Evolutionary conservation across 1,284 basidiomycete species (phyloP), one percentile per base, ranked within the genome.

Genomic region (Meripilus lineatus): DNA sequence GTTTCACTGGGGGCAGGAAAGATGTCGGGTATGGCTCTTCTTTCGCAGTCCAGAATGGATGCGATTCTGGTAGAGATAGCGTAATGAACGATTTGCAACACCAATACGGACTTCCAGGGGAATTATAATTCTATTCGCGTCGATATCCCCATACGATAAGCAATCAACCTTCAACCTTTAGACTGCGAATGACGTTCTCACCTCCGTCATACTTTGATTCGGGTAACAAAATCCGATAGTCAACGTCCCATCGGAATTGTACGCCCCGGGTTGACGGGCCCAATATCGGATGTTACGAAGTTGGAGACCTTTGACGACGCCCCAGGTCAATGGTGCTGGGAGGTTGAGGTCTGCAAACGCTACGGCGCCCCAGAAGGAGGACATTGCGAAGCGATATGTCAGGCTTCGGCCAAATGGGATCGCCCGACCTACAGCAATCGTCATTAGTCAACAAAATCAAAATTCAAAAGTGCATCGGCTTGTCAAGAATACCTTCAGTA

Each of bases 61-160:
- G 84, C 1, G 70, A 65, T 14, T 74, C 68, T 0, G 81, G 73
- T 2, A 86, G 70, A 2, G 81, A 69, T n/a, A 89, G 74, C 4
- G 80, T 66, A 32, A 83, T 70, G 62, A 89, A 89, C 1, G 84
- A 80, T 56, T 89, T 87, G 69, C 82, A 88, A 56, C 79, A 84
- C 86, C 86, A 89, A 63, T 89, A 90, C 1, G 83, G 81, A n/a
- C 83, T 86, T 41, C 84, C 84, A 1, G 84, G 82, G 0, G 83
- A 85, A 58, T 87, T 88, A 66, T 89, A 88, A 64, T 84, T 87
- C 59, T 57, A 38, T 34, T 8, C 38, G 18, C 40, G 21, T 44
- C 32, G n/a, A n/a, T n/a, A n/a, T n/a, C n/a, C n/a, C n/a, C n/a
- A 30, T 10, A 37, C 10, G 6, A 30, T 10, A 39, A 32, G 13